These are phyloP conservation scores for Xylaria bambusicola DNA, from an alignment of 495 filamentous ascomycete species.

Conservation along the genomic window DNA sequence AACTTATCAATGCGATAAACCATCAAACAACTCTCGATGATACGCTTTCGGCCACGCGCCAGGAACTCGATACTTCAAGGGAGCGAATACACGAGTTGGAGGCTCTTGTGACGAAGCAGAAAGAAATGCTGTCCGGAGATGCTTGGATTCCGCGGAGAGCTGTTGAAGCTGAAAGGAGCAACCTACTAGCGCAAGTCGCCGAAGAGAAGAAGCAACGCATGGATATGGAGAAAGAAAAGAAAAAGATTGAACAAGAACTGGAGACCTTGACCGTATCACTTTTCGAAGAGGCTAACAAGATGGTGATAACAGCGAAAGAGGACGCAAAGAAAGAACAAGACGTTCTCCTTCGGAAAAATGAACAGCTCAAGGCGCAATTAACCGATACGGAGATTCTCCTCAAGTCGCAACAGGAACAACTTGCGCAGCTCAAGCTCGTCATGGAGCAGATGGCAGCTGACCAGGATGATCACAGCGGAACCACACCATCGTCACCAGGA, in stretches of 20 bases:
- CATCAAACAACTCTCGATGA: constrained; percentile 94
- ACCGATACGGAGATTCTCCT: constrained; percentile 85
- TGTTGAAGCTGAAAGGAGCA: constrained; percentile 45
- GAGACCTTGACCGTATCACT: constrained; percentile 86
- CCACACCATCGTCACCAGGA: constrained; percentile 66
- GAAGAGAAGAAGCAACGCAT: constrained; percentile 70
- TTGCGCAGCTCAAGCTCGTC: constrained; percentile 84
- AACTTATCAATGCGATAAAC: constrained; percentile 96
- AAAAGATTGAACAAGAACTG: constrained; percentile 74
- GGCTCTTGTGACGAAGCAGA: constrained; percentile 46
- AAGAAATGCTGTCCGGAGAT: constrained; percentile 65
- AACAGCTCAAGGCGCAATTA: constrained; percentile 75
- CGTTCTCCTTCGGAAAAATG: constrained; percentile 71
- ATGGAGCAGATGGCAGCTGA: constrained; percentile 85
- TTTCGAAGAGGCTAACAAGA: constrained; percentile 95
- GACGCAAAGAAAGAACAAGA: constrained; percentile 70
- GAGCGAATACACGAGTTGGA: constrained; percentile 70
- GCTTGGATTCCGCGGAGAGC: constrained; percentile 64
- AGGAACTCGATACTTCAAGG: constrained; percentile 77
- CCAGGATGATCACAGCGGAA: constrained; percentile 69
- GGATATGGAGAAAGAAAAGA: constrained; percentile 68
- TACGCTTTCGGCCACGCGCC: constrained; percentile 74
- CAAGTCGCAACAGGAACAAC: constrained; percentile 87
- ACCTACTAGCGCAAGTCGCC: constrained; percentile 46
- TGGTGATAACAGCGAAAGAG: constrained; percentile 79